Base-by-base conservation (phyloP, 164 flowering plant genomes). In the Magnolia sinica region DNA sequence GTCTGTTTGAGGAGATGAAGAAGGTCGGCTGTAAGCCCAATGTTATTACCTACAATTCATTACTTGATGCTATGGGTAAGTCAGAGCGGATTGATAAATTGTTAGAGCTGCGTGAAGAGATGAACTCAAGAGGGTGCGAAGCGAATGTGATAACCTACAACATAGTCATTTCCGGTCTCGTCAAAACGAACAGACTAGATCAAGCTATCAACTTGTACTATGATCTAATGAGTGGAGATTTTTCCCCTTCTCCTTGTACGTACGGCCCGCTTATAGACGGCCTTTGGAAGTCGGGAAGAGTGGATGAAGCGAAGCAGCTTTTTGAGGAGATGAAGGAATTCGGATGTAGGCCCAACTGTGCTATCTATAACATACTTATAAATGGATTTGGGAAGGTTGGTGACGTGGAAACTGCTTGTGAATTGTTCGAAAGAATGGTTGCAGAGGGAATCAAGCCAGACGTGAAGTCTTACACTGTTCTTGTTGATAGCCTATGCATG, bases 221-320 rank as follows among this genome's bases (percentile, higher is more conserved):
- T 78, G 87, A 91, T 84, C 91, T 96, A 50, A 63, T 92, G 61
- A 89, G 96, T 76, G 84, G 89, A 75, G 98, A 86, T 64, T 90
- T 92, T 80, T 79, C 85, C 77, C 99, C 98, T 45, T 91, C 96
- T 23, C 91, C 96, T 69, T 88, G 91, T 73, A 96, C 99, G 14
- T 96, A 91, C 80, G 97, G 99, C 49, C 99, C 99, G 74, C 85
- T 96, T 19, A 82, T 96, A 59, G 99, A 94, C 77, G 98, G 99
- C 14, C 93, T 94, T 77, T 70, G 83, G 52, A 96, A 94, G 86
- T 77, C 80, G 0, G 90, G 91, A 75, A 88, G 89, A 80, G 76
- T 90, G 64, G 95, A 94, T 50, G 93, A 92, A 82, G 98, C 98
- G 66, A 85, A 81, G 79, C 64, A 84, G 49, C 79, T 94, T 50